Evolutionary conservation across 805 yeast species (phyloP).

Genomic region (Maudiozyma turicensis): DNA sequence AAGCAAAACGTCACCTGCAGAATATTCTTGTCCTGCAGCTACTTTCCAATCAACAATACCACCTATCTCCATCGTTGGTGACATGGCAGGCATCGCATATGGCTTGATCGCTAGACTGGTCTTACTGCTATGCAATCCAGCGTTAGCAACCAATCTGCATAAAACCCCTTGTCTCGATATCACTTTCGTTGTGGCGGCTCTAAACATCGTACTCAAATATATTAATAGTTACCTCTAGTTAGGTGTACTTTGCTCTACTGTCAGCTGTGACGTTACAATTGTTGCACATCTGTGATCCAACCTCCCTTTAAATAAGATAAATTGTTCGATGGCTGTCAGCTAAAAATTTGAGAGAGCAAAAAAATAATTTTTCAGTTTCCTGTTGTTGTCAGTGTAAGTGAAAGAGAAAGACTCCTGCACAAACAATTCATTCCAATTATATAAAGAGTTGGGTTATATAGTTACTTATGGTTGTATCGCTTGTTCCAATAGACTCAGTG

Average conservation of each 20-base stretch:
- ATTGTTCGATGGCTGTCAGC: no score
- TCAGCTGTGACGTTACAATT: no score
- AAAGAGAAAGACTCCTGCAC: no score
- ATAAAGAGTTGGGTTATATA: neutral
- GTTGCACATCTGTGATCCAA: no score
- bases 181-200: no score
- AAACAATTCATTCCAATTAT: neutral
- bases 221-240: no score
- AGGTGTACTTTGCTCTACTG: no score
- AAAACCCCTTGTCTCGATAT: neutral
- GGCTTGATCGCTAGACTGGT: slow-evolving; percentile 20
- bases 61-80: slow-evolving; percentile 97
- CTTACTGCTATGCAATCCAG: neutral
- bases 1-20: slow-evolving; percentile 72
- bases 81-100: slow-evolving; percentile 96
- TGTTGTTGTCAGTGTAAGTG: no score
- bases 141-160: neutral
- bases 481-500: slow-evolving; percentile 26
- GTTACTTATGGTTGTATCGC: neutral
- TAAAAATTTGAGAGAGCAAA: no score
- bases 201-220: no score
- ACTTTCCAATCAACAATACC: slow-evolving; percentile 86
- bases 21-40: slow-evolving; percentile 63
- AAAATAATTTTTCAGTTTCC: no score
- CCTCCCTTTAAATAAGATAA: no score